Percentiles rank a stretch among this genome's conserved stretches.
Evolutionary conservation across 306 rosid genomes (phyloP).

Genomic region (Pyrus pyrifolia): DNA sequence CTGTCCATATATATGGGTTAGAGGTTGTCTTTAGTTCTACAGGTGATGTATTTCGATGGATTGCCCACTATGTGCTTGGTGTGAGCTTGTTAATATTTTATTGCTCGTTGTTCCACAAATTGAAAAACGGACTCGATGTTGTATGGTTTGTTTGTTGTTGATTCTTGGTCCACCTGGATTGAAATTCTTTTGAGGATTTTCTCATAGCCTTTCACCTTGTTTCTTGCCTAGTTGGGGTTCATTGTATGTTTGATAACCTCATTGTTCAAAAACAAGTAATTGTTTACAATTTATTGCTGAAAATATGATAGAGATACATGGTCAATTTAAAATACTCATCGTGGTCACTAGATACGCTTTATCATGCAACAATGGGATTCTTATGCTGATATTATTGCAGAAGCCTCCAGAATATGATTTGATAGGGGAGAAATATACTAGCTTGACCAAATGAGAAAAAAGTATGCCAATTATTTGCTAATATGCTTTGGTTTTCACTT

Average conservation of each 20-base stretch:
- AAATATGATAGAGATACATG: background rate
- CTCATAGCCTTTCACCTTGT: background rate
- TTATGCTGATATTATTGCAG: background rate
- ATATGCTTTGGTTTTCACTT: constrained; percentile 17
- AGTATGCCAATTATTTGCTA: background rate
- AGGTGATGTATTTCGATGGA: background rate
- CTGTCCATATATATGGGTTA: background rate
- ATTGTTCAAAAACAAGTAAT: background rate
- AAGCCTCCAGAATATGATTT: background rate
- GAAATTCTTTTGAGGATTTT: background rate
- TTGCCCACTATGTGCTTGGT: background rate
- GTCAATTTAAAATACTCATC: background rate
- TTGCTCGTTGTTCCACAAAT: background rate
- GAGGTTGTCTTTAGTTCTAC: background rate
- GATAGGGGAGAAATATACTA: background rate
- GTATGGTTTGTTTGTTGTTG: background rate
- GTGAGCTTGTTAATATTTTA: background rate
- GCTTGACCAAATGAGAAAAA: background rate
- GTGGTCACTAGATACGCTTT: background rate
- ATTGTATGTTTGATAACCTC: background rate
- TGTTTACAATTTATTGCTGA: background rate
- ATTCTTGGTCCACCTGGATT: background rate
- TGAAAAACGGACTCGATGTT: background rate
- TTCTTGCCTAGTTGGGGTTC: background rate
- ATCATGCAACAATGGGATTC: background rate